phyloP scores from a whole-genome alignment of 164 flowering plant genomes.

The Umbellularia californica region DNA sequence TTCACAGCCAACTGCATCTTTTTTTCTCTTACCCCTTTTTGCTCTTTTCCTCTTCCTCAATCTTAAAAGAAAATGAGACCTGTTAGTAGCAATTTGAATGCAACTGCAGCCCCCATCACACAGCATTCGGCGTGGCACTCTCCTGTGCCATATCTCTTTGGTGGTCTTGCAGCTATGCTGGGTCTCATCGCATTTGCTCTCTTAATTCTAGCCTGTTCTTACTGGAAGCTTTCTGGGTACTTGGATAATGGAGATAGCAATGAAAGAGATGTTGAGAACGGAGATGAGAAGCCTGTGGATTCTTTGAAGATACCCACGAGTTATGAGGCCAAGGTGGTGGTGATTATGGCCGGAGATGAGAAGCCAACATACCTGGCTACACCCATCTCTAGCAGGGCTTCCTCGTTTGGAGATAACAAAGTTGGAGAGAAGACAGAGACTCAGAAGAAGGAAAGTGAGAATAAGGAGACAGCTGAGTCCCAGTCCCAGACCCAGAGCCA shows the following conservation, averaged over 20 bases:
- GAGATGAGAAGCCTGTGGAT: constrained; percentile 26
- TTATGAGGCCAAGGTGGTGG: constrained; percentile 54
- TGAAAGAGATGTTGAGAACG: constrained; percentile 43
- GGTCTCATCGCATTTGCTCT: constrained; percentile 88
- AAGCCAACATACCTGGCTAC: constrained; percentile 68
- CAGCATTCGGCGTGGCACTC: constrained; percentile 75
- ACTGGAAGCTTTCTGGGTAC: constrained; percentile 71
- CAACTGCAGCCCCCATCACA: neutral
- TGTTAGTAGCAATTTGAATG: constrained; percentile 10
- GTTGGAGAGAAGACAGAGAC: constrained; percentile 4
- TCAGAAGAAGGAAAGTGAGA: constrained; percentile 14
- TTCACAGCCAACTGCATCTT: neutral
- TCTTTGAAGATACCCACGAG: constrained; percentile 22
- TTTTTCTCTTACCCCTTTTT: neutral
- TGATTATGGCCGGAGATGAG: constrained; percentile 70
- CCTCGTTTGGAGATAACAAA: constrained; percentile 33
- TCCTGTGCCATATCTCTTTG: constrained; percentile 87
- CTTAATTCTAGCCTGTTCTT: constrained; percentile 73
- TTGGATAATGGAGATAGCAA: constrained; percentile 25
- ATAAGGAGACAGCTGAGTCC: neutral
- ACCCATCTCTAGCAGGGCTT: constrained; percentile 44
- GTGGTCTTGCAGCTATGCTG: constrained; percentile 78
- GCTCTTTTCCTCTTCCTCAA: constrained; percentile 4
- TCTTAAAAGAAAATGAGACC: constrained; percentile 25
- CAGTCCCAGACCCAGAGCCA: neutral